Base-by-base conservation (phyloP, 305 asterid genomes). In the Coffea humblotiana region DNA sequence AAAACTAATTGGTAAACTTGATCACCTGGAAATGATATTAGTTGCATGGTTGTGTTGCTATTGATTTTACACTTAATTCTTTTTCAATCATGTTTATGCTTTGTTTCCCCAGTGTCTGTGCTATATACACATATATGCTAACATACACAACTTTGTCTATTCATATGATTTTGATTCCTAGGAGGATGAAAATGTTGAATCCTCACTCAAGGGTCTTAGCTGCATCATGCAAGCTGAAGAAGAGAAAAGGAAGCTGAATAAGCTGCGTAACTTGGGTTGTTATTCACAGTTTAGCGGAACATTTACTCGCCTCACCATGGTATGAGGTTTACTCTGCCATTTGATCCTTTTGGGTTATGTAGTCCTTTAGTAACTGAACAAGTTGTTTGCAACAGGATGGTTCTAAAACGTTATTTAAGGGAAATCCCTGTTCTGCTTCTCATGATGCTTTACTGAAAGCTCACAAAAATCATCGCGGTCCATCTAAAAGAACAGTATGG, bases 201-300 rank as follows among this genome's bases (percentile, higher is more conserved):
- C 78, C 66, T 85, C 93, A 74, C 81, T 89, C 19, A 83, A 86
- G 85, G 86, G 87, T 79, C 98, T 96, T 84, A 91, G 79, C 78
- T 86, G 85, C 76, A 89, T 96, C 68, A 94, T 91, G 89, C 89
- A 91, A 83, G 97, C 91, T 88, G 98, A 95, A 84, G 84, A 84
- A 76, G 89, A 90, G 71, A 93, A 88, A 81, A 89, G 87, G 91
- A 96, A 78, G 90, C 88, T 85, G 73, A 80, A 84, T 68, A 92
- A 91, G 85, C 78, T 84, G 82, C 91, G 87, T 60, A 87, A 84
- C 74, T 80, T 88, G 82, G 88, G 91, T 81, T 88, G 91, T 88
- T 89, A 86, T 89, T 88, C 97, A 76, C 92, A 93, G 85, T 92
- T 91, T 76, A 86, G 89, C 51, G 99, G 99, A 88, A 91, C 94